These are phyloP conservation scores for Oryza longistaminata DNA, from an alignment of 176 grass and related monocot species.

Conservation along the genomic window DNA sequence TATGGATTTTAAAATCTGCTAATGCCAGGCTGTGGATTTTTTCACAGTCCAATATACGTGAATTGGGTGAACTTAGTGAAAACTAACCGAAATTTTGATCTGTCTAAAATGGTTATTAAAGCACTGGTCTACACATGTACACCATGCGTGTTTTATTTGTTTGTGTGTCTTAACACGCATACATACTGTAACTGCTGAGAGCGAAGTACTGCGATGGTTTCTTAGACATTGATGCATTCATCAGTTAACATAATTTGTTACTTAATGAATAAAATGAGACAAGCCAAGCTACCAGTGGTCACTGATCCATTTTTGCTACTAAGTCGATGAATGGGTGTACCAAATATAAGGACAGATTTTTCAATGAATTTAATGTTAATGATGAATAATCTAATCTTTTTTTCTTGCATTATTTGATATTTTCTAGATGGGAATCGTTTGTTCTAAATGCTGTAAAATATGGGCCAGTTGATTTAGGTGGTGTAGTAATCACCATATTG, in stretches of 20 bases:
- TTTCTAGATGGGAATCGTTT: background rate
- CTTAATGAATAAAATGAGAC: background rate
- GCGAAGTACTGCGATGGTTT: background rate
- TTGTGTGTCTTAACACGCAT: background rate
- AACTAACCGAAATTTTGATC: background rate
- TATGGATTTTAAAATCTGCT: background rate
- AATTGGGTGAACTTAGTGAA: conserved; percentile 16
- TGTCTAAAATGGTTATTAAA: background rate
- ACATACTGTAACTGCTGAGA: background rate
- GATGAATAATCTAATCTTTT: background rate
- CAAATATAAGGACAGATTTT: background rate
- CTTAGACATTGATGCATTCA: background rate
- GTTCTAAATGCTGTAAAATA: conserved; percentile 23
- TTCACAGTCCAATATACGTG: conserved; percentile 4
- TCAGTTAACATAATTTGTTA: background rate
- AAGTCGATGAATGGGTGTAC: background rate
- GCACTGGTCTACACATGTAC: background rate
- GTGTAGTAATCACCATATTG: background rate
- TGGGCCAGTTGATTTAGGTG: conserved; percentile 22
- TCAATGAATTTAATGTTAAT: background rate
- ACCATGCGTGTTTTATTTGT: background rate
- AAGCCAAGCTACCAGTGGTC: background rate
- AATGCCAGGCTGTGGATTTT: background rate
- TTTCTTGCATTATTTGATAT: conserved; percentile 20
- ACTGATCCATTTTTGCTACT: conserved; percentile 15